Conservation (phyloP, 805 yeast genomes). For the Candida taoyuanica region DNA sequence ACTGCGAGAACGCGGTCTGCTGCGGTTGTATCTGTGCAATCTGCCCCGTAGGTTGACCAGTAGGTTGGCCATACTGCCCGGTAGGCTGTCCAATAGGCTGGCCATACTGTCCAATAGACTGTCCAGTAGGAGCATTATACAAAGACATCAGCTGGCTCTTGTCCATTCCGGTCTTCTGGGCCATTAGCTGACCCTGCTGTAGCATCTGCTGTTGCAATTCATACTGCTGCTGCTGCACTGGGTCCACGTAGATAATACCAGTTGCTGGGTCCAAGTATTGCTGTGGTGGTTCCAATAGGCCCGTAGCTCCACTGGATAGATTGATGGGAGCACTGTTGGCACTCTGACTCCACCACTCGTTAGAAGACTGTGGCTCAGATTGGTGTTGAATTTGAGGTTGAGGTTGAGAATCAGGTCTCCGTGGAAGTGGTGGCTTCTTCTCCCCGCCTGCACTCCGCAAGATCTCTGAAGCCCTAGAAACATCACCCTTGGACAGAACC, state of each 20-base stretch:
- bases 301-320: slow-evolving; percentile 23
- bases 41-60: slow-evolving; percentile 35
- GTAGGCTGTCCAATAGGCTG: slow-evolving; percentile 32
- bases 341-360: slow-evolving; percentile 28
- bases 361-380: slow-evolving; percentile 6
- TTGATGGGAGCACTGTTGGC: slow-evolving; percentile 26
- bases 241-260: slow-evolving; percentile 65
- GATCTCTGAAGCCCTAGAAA: slow-evolving; percentile 55
- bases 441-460: slow-evolving; percentile 36
- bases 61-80: slow-evolving; percentile 22
- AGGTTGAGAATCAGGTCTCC: slow-evolving; percentile 23
- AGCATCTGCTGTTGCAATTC: slow-evolving; percentile 23
- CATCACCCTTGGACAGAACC: slow-evolving; percentile 51
- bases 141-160: slow-evolving; percentile 21
- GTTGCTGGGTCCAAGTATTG: slow-evolving; percentile 72
- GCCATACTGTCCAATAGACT: slow-evolving; percentile 27
- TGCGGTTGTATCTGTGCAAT: slow-evolving; percentile 5
- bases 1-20: slow-evolving; percentile 11
- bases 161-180: slow-evolving; percentile 12
- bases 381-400: slow-evolving; percentile 1
- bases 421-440: slow-evolving; percentile 48
- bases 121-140: slow-evolving; percentile 32
- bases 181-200: slow-evolving; percentile 9
- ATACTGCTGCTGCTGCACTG: slow-evolving; percentile 48
- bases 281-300: slow-evolving; percentile 44